Percentiles rank a stretch among this genome's conserved stretches.
These are phyloP conservation scores for Thielaviopsis populi DNA, from an alignment of 2,329 filamentous ascomycete genomes.

Conservation along the genomic window DNA sequence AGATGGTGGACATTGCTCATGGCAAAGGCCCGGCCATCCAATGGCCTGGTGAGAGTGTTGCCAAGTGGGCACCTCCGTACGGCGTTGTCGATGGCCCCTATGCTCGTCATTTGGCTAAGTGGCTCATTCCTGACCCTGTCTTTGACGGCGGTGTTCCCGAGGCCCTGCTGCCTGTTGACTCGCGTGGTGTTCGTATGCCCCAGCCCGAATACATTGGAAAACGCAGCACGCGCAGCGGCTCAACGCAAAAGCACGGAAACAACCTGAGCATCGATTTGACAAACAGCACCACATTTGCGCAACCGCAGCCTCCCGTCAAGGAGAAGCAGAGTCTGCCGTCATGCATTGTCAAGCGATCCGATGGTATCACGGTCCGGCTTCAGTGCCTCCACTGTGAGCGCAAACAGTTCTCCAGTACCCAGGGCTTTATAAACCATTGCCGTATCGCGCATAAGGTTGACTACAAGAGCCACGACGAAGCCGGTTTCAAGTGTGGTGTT, in stretches of 20 bases:
- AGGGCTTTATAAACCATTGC: constrained; percentile 99
- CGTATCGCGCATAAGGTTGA: constrained; percentile 87
- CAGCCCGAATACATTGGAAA: constrained; percentile 36
- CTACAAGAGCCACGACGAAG: constrained; percentile 92
- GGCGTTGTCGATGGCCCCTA: constrained; percentile 88
- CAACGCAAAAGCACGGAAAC: constrained; percentile 39
- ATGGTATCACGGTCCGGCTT: constrained; percentile 76
- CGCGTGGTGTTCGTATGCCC: constrained; percentile 63
- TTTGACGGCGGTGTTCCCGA: constrained; percentile 58
- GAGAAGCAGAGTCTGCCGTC: constrained; percentile 56
- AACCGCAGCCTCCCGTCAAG: constrained; percentile 50
- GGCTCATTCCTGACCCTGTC: constrained; percentile 75
- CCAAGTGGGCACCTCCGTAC: constrained; percentile 71
- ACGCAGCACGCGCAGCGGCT: constrained; percentile 32
- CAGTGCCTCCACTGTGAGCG: constrained; percentile 79
- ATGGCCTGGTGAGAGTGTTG: constrained; percentile 46
- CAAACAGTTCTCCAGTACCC: constrained; percentile 87
- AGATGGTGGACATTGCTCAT: constrained; percentile 54
- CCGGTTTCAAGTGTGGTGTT: constrained; percentile 74
- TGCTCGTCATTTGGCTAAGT: constrained; percentile 84
- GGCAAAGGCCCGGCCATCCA: constrained; percentile 60
- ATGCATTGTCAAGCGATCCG: constrained; percentile 70
- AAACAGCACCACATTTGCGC: background rate
- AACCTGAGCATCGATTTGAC: constrained; percentile 17
- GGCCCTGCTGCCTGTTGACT: constrained; percentile 29